A percentile compares a stretch with the other conserved stretches of the same genome.
These are phyloP conservation scores for Amanita muscaria DNA, from an alignment of 768 basidiomycete species.

Conservation along the genomic window DNA sequence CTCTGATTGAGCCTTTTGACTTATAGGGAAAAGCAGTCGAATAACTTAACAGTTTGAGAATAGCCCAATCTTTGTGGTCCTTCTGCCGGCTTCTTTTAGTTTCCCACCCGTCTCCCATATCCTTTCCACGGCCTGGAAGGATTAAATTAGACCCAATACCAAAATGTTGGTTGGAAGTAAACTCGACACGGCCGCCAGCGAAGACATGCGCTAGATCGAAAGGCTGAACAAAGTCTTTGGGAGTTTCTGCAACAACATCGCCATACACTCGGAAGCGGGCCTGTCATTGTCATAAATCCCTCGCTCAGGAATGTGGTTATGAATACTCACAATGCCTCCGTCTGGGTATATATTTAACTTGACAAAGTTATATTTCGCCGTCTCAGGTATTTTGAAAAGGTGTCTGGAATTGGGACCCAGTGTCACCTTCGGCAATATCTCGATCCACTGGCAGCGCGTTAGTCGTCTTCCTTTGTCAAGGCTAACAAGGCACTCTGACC, in stretches of 20 bases:
- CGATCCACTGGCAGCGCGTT: conserved; percentile 55
- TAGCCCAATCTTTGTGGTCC: conserved; percentile 86
- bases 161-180: conserved; percentile 91
- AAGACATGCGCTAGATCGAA: conserved; percentile 92
- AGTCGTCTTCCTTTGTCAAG: conserved; percentile 5
- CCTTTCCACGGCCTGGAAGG: conserved; percentile 82
- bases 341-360: conserved; percentile 96
- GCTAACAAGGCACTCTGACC: conserved; percentile 30
- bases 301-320: conserved; percentile 1
- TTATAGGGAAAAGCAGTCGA: not conserved
- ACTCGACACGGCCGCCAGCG: conserved; percentile 77
- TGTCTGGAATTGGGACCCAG: conserved; percentile 85
- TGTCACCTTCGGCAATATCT: conserved; percentile 65
- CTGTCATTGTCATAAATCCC: conserved; percentile 28
- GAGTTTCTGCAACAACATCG: conserved; percentile 56
- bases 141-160: conserved; percentile 88
- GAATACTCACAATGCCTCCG: conserved; percentile 78
- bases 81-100: conserved; percentile 77
- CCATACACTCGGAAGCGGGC: conserved; percentile 93
- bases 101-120: conserved; percentile 99
- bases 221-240: conserved; percentile 32
- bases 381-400: conserved; percentile 65
- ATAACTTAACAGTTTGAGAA: conserved; percentile 75
- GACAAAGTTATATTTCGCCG: conserved; percentile 58
- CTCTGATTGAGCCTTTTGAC: conserved; percentile 4